A percentile compares a stretch with the other conserved stretches of the same genome.
Evolutionary conservation across 441 rosid genomes (phyloP).

Genomic region (Manihot esculenta): DNA sequence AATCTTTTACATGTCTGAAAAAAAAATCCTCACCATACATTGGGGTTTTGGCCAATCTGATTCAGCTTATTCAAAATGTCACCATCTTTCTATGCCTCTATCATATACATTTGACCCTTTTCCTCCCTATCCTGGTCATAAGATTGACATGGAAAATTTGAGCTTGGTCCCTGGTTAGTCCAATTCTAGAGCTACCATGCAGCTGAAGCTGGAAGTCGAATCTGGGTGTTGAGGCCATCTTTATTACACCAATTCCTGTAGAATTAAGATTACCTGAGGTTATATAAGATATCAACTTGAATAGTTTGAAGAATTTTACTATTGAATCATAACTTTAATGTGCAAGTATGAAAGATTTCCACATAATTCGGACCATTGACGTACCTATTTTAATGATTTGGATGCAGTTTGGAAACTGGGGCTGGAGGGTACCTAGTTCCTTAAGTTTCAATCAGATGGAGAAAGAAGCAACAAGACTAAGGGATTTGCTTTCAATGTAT

Average conservation of each 20-base stretch:
- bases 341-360: background rate
- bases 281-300: no score
- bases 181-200: no score
- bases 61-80: background rate
- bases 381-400: conserved; percentile 1
- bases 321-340: no score
- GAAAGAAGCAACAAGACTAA: conserved; percentile 53
- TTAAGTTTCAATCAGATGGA: conserved; percentile 61
- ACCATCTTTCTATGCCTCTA: background rate
- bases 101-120: background rate
- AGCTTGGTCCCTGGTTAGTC: background rate
- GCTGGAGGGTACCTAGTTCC: conserved; percentile 81
- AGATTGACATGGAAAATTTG: background rate
- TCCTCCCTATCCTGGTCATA: background rate
- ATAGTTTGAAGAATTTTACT: no score
- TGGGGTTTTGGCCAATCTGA: background rate
- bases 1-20: no score
- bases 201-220: no score
- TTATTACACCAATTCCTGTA: no score
- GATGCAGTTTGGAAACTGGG: conserved; percentile 80
- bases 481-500: conserved; percentile 54
- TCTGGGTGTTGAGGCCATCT: no score
- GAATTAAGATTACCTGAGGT: no score
- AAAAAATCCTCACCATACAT: background rate
- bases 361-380: background rate